Conservation (phyloP, 208 protist species). For the Leishmania arabica region DNA sequence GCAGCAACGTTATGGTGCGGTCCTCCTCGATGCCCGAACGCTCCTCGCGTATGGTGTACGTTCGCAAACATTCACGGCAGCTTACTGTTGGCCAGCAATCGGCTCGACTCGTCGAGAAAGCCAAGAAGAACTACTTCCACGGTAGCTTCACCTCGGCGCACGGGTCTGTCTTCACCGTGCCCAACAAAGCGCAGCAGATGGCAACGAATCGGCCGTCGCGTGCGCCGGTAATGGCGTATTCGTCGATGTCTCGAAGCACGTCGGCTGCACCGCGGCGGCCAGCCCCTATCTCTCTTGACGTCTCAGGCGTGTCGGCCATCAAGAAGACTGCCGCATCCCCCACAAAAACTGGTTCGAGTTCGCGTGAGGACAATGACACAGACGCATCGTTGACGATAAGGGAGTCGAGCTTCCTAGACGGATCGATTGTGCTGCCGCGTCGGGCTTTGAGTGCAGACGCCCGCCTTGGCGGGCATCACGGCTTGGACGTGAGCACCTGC, state of each 20-base stretch:
- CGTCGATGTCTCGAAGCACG: conserved; percentile 23
- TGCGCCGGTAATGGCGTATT: conserved; percentile 20
- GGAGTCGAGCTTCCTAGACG: conserved; percentile 25
- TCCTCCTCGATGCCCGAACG: conserved; percentile 64
- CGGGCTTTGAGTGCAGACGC: conserved; percentile 52
- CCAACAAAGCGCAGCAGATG: conserved; percentile 59
- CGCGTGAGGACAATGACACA: conserved; percentile 4
- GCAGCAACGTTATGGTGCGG: conserved; percentile 25
- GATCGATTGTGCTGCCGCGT: conserved; percentile 43
- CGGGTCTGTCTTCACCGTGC: conserved; percentile 71
- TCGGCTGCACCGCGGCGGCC: conserved; percentile 17
- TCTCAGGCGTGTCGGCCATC: conserved; percentile 39
- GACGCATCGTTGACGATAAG: not conserved
- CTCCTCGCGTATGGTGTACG: conserved; percentile 50
- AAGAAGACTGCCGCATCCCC: conserved; percentile 30
- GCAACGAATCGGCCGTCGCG: conserved; percentile 44
- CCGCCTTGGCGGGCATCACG: conserved; percentile 17
- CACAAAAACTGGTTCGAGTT: not conserved
- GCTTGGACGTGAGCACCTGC: not conserved
- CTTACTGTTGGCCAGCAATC: conserved; percentile 67
- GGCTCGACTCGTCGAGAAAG: conserved; percentile 61
- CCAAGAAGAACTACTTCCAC: conserved; percentile 74
- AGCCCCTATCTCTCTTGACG: conserved; percentile 26
- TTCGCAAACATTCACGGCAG: conserved; percentile 33
- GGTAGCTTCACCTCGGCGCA: conserved; percentile 80